phyloP scores from a whole-genome alignment of 805 yeast species.

The Pichia nakasei region DNA sequence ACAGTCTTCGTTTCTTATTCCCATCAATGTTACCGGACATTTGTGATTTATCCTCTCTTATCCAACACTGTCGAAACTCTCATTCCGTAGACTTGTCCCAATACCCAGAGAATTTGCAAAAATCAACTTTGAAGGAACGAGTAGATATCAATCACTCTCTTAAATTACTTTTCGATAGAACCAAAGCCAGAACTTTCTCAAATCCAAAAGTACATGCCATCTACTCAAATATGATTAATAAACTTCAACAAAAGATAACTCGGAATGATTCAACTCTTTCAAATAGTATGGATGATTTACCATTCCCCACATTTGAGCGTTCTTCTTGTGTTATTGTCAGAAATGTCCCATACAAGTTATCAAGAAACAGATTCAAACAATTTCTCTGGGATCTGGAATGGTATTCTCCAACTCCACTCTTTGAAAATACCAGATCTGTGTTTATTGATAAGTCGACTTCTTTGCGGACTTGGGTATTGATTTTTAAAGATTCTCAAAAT shows the following conservation, averaged over 20 bases:
- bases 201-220: neutral
- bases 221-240: too few relatives aligned
- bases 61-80: neutral
- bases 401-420: constrained; percentile 17
- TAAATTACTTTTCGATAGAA: too few relatives aligned
- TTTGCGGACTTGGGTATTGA: constrained; percentile 28
- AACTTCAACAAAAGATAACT: too few relatives aligned
- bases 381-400: constrained; percentile 44
- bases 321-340: constrained; percentile 30
- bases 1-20: neutral
- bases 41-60: neutral
- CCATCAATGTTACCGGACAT: neutral
- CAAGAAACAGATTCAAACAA: constrained; percentile 27
- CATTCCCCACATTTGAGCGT: constrained; percentile 1
- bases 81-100: neutral
- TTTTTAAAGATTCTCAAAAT: constrained; percentile 36
- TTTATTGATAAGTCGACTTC: constrained; percentile 7
- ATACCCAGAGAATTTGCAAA: too few relatives aligned
- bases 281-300: neutral
- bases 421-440: constrained; percentile 11
- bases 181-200: neutral
- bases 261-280: too few relatives aligned
- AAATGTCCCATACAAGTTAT: constrained; percentile 39
- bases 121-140: too few relatives aligned
- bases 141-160: neutral